phyloP scores from a whole-genome alignment of 805 yeast species.

The Candida methanosorbosa region DNA sequence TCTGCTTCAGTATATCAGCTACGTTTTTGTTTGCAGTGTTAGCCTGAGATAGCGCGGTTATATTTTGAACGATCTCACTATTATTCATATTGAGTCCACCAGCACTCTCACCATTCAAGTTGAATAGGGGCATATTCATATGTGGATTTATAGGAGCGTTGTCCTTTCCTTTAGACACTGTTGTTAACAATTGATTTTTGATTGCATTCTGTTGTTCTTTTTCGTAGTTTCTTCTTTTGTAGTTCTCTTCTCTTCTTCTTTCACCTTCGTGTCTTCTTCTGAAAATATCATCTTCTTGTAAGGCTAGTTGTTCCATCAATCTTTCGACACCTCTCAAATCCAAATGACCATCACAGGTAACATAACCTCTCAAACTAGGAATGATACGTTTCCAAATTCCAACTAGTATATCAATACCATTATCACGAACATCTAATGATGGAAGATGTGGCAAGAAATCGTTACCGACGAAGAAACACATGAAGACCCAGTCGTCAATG shows the following conservation, averaged over 20 bases:
- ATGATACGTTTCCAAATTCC: conserved; percentile 74
- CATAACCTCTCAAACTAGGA: conserved; percentile 60
- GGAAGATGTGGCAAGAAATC: conserved; percentile 98
- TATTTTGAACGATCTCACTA: conserved; percentile 58
- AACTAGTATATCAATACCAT: conserved; percentile 77
- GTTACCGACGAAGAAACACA: conserved; percentile 98
- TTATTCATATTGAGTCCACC: conserved; percentile 56
- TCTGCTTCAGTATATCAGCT: conserved; percentile 48
- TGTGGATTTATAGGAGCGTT: conserved; percentile 66
- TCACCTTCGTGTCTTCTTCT: conserved; percentile 62
- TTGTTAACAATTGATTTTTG: conserved; percentile 35
- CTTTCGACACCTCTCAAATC: conserved; percentile 70
- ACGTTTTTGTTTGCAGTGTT: conserved; percentile 63
- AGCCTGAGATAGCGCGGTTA: conserved; percentile 57
- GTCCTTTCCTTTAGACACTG: conserved; percentile 65
- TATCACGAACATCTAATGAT: conserved; percentile 88
- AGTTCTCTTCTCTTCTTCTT: conserved; percentile 54
- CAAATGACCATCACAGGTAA: conserved; percentile 85
- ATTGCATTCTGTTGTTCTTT: conserved; percentile 37
- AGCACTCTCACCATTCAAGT: conserved; percentile 65
- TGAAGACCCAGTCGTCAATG: conserved; percentile 96
- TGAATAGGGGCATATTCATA: conserved; percentile 67
- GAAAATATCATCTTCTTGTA: conserved; percentile 74
- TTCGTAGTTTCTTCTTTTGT: conserved; percentile 46
- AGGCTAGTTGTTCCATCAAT: conserved; percentile 54